phyloP scores from a whole-genome alignment of 768 basidiomycete genomes.

The Lactifluus echinatus region DNA sequence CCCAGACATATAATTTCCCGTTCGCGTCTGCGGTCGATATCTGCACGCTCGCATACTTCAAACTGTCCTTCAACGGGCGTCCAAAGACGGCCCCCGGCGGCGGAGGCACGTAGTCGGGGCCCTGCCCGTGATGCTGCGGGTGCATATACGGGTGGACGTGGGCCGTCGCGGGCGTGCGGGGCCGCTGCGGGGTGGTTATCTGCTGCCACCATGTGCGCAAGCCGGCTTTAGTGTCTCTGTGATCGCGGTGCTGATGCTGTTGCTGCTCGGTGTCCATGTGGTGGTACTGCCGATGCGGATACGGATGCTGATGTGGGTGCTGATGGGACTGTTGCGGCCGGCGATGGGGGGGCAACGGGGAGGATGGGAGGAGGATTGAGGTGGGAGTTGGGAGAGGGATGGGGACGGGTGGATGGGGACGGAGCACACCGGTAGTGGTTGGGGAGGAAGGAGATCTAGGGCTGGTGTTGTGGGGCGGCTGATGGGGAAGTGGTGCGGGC shows the following conservation, averaged over 20 bases:
- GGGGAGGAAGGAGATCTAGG: neutral
- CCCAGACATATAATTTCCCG: conserved; percentile 85
- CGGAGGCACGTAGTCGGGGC: conserved; percentile 27
- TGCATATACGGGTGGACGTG: neutral
- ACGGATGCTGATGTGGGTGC: conserved; percentile 6
- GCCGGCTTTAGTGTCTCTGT: conserved; percentile 11
- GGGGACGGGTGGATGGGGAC: neutral
- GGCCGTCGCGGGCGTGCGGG: conserved; percentile 35
- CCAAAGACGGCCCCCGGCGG: conserved; percentile 62
- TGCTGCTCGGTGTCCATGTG: neutral
- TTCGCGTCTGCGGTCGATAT: conserved; percentile 82
- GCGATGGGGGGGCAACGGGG: no score
- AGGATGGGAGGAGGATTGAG: neutral
- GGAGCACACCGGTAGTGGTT: neutral
- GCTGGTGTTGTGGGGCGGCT: neutral
- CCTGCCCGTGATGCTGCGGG: neutral
- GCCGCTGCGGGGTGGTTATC: conserved; percentile 55
- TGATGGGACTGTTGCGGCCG: no score
- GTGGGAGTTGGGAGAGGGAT: conserved; percentile 7
- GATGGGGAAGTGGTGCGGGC: neutral
- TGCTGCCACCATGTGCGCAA: conserved; percentile 80
- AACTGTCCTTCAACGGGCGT: conserved; percentile 71
- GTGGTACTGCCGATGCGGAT: neutral
- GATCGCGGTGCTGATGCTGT: conserved; percentile 2
- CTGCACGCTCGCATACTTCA: conserved; percentile 84